Evolutionary conservation across 495 filamentous ascomycete genomes (phyloP).

Genomic region (Penicillium bialowiezense): DNA sequence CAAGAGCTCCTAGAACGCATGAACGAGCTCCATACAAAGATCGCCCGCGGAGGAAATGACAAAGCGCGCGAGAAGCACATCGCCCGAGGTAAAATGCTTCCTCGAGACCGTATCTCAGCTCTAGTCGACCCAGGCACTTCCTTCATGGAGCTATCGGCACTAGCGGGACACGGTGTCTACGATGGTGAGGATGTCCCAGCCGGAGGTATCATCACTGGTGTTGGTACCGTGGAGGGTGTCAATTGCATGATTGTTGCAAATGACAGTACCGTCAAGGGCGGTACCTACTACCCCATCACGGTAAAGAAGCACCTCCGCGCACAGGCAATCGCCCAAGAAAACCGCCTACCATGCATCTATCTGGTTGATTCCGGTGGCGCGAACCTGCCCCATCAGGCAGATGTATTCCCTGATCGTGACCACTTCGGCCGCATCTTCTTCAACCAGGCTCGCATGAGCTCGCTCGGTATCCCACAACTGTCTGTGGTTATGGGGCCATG

Average conservation of each 20-base stretch:
- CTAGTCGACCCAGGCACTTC: constrained; percentile 85
- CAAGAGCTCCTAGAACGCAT: constrained; percentile 63
- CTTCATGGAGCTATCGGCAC: constrained; percentile 84
- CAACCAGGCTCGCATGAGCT: constrained; percentile 89
- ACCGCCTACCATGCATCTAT: constrained; percentile 85
- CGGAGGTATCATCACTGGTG: constrained; percentile 89
- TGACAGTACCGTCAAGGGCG: constrained; percentile 98
- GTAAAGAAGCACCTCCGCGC: constrained; percentile 97
- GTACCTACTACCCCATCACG: constrained; percentile 96
- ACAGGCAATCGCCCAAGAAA: constrained; percentile 87
- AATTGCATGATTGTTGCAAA: constrained; percentile 95
- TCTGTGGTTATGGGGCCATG: constrained; percentile 98
- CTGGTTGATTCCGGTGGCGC: constrained; percentile 95
- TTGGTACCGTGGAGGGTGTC: constrained; percentile 87
- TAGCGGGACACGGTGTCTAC: constrained; percentile 87
- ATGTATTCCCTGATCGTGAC: constrained; percentile 93
- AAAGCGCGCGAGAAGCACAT: constrained; percentile 91
- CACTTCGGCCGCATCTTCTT: constrained; percentile 98
- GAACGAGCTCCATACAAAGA: constrained; percentile 63
- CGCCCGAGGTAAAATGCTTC: constrained; percentile 87
- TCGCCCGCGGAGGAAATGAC: constrained; percentile 71
- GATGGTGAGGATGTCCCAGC: constrained; percentile 80
- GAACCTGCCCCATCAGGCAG: constrained; percentile 92
- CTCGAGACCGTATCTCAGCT: constrained; percentile 82
- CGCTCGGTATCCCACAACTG: constrained; percentile 85